Evolutionary conservation across 163 green algal species (phyloP).

Genomic region (Scenedesmus sp.): DNA sequence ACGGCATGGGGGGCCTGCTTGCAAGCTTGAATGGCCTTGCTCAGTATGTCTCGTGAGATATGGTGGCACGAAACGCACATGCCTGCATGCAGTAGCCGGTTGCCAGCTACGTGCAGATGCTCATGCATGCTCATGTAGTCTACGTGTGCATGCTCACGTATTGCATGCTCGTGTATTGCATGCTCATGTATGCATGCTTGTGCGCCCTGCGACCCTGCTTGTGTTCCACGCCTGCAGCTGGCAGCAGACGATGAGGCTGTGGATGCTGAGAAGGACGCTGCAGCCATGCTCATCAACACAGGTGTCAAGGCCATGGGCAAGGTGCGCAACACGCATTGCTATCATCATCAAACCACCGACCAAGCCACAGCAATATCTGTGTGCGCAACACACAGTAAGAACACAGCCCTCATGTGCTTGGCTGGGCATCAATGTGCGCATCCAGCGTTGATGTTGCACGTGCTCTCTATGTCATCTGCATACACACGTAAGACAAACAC

Average conservation of each 20-base stretch:
- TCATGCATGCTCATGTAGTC: background rate
- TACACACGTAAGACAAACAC: no score
- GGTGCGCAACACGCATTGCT: conserved; percentile 42
- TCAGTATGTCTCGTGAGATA: no score
- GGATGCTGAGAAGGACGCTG: conserved; percentile 35
- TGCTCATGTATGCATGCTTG: background rate
- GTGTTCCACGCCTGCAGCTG: background rate
- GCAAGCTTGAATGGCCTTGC: no score
- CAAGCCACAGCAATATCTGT: background rate
- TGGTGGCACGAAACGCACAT: no score
- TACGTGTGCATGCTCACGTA: background rate
- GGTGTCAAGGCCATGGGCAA: conserved; percentile 62
- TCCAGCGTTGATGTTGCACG: no score
- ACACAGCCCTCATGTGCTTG: no score
- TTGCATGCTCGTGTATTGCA: background rate
- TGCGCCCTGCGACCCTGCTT: background rate
- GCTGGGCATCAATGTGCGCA: no score
- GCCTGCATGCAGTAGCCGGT: no score
- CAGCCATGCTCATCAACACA: conserved; percentile 2
- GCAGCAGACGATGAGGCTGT: conserved; percentile 12
- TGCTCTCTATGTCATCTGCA: no score
- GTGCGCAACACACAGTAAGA: background rate
- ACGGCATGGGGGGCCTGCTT: no score
- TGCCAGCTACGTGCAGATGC: no score
- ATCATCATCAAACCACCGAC: background rate